These are phyloP conservation scores for Populus simonii DNA, from an alignment of 345 rosid genomes.

Conservation along the genomic window DNA sequence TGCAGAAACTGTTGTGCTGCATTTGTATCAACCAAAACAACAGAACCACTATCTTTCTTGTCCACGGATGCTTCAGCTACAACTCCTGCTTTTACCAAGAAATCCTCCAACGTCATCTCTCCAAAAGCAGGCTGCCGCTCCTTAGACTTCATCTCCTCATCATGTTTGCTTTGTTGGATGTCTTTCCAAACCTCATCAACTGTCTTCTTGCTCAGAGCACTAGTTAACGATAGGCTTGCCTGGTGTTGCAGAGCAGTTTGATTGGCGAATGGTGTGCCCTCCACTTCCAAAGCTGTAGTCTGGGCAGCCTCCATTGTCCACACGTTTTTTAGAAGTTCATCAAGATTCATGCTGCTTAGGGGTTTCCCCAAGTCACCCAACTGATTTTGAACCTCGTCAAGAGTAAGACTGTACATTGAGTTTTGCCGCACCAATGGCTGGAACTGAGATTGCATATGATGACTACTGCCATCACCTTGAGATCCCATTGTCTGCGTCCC, in stretches of 20 bases:
- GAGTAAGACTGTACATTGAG: conserved; percentile 84
- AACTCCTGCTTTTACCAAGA: conserved; percentile 87
- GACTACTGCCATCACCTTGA: conserved; percentile 51
- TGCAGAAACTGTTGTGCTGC: conserved; percentile 49
- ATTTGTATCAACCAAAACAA: conserved; percentile 42
- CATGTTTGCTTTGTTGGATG: conserved; percentile 70
- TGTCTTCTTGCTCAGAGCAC: conserved; percentile 81
- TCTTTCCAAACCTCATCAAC: conserved; percentile 98
- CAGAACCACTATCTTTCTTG: conserved; percentile 33
- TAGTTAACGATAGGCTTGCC: conserved; percentile 59
- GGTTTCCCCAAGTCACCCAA: conserved; percentile 89
- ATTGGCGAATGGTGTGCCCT: conserved; percentile 35
- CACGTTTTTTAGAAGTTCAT: conserved; percentile 88
- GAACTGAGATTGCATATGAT: conserved; percentile 54
- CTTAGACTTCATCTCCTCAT: conserved; percentile 52
- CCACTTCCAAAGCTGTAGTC: conserved; percentile 39
- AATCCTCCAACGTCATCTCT: conserved; percentile 98
- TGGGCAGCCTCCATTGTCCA: conserved; percentile 80
- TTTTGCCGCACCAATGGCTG: conserved; percentile 65
- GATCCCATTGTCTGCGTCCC: conserved; percentile 59
- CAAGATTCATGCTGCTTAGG: conserved; percentile 87
- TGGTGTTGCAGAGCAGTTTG: conserved; percentile 60
- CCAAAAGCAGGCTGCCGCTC: conserved; percentile 81
- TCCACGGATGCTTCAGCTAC: conserved; percentile 61
- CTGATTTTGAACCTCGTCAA: conserved; percentile 90